Evolutionary conservation across 768 basidiomycete genomes (phyloP).

Genomic region (Mycena epipterygia): DNA sequence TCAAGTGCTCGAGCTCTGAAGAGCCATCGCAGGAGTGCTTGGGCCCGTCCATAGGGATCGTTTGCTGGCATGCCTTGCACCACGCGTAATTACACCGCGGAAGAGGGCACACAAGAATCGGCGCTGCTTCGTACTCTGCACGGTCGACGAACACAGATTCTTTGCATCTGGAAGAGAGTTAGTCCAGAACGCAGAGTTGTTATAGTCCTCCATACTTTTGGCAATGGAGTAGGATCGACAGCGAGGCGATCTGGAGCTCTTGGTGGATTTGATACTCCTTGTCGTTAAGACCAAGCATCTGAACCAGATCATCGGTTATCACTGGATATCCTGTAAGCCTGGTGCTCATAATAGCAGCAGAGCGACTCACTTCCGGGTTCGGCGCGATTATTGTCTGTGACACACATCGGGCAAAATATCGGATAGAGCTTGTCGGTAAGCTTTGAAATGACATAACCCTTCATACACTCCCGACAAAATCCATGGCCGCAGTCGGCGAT

Average conservation of each 20-base stretch:
- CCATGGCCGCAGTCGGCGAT: slow-evolving; percentile 61
- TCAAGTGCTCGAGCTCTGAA: slow-evolving; percentile 65
- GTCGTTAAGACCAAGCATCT: slow-evolving; percentile 61
- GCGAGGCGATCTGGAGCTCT: slow-evolving; percentile 61
- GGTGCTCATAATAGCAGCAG: slow-evolving; percentile 41
- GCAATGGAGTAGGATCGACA: slow-evolving; percentile 63
- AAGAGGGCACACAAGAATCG: slow-evolving; percentile 64
- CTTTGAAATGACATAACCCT: slow-evolving; percentile 56
- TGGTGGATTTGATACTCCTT: slow-evolving; percentile 55
- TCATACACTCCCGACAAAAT: slow-evolving; percentile 69
- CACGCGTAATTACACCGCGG: slow-evolving; percentile 63
- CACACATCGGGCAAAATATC: slow-evolving; percentile 72
- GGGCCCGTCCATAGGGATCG: slow-evolving; percentile 52
- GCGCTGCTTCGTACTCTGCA: slow-evolving; percentile 55
- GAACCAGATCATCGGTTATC: slow-evolving; percentile 56
- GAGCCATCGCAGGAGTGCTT: slow-evolving; percentile 73
- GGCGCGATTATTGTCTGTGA: slow-evolving; percentile 46
- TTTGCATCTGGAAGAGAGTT: slow-evolving; percentile 57
- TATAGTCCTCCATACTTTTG: slow-evolving; percentile 54
- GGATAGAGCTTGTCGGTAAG: slow-evolving; percentile 69
- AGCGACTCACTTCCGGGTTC: slow-evolving; percentile 44
- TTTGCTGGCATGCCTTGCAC: slow-evolving; percentile 73
- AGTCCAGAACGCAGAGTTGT: neutral
- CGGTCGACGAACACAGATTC: slow-evolving; percentile 65
- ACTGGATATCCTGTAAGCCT: slow-evolving; percentile 45